Base-by-base conservation (phyloP, 2,329 filamentous ascomycete genomes). In the Lachnellula suecica region DNA sequence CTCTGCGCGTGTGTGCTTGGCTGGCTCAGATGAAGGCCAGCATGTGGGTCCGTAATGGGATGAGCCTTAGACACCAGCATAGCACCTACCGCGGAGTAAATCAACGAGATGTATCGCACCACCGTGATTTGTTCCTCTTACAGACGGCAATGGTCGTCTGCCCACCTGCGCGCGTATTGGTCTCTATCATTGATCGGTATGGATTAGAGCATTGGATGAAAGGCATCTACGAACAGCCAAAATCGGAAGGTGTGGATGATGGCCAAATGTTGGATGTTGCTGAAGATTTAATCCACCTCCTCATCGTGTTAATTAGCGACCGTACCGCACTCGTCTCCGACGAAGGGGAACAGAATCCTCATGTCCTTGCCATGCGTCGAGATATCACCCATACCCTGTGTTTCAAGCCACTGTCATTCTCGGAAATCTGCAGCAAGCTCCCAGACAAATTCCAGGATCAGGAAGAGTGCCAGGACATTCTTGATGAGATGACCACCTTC, bases 21-120 rank as follows among this genome's bases (percentile, higher is more conserved):
- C 77, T 99, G 27, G 89, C 94, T 5, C 95, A 99, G 73, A 97
- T 99, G 84, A 96, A 96, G 70, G 91, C 93, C 17, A 90, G 91
- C 47, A 96, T 97, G 85, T 99, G 95, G 94, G 93, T 99, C 58
- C 85, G 94, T 51, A 99, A 99, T 67, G 94, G 94, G 2, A 91
- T 99, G 66, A 97, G 93, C 63, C 80, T 99, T 47, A 85, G 93
- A 35, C 94, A 99, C 68, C 94, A 99, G 71, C 94, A 95, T 68
- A 88, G 88, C 47, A 94, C 92, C 17, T 99, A 99, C 68, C 86
- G 91, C 15, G 92, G 91, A 37, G 91, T 97, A 13, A 84, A 85
- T 10, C 90, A 95, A 64, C 81, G 94, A 59, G 94, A 99, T 69
- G 89, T 97, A 19, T 91, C 91, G 2, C 93, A 97, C 65, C 93